Percentiles rank a stretch among this genome's conserved stretches.
Conservation (phyloP, 495 filamentous ascomycete genomes). For the Amphirosellinia nigrospora region DNA sequence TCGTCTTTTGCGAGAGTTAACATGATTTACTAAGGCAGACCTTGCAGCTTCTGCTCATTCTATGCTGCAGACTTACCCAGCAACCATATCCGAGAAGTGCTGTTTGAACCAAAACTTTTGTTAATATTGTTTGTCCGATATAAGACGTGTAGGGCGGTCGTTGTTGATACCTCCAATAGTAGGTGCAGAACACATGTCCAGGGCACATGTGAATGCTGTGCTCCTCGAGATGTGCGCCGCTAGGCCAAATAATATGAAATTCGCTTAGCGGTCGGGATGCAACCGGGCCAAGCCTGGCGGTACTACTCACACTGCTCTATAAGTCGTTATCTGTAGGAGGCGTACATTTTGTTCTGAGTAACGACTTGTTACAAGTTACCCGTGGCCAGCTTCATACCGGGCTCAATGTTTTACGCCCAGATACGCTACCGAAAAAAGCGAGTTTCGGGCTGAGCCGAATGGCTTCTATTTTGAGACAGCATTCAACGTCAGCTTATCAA, state of each 20-base stretch:
- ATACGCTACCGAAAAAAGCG: not conserved
- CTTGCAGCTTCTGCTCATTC: not conserved
- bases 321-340: not conserved
- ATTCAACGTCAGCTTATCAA: constrained; percentile 4
- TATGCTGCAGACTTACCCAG: not conserved
- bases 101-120: not conserved
- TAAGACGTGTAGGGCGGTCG: too few relatives aligned
- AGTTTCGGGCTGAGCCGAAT: not conserved
- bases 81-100: constrained; percentile 1
- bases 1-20: not conserved
- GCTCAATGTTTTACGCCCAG: not conserved
- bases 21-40: not conserved
- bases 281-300: not conserved
- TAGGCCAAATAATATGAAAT: not conserved
- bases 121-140: not conserved
- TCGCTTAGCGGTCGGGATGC: not conserved
- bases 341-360: not conserved
- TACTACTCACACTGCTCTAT: not conserved
- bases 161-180: not conserved
- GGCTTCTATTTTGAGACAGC: not conserved
- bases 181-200: not conserved
- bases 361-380: not conserved
- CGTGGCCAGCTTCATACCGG: constrained; percentile 1
- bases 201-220: constrained; percentile 12
- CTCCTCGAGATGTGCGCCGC: not conserved